Base-by-base conservation (phyloP, 2,329 filamentous ascomycete genomes). In the Talaromyces funiculosus region DNA sequence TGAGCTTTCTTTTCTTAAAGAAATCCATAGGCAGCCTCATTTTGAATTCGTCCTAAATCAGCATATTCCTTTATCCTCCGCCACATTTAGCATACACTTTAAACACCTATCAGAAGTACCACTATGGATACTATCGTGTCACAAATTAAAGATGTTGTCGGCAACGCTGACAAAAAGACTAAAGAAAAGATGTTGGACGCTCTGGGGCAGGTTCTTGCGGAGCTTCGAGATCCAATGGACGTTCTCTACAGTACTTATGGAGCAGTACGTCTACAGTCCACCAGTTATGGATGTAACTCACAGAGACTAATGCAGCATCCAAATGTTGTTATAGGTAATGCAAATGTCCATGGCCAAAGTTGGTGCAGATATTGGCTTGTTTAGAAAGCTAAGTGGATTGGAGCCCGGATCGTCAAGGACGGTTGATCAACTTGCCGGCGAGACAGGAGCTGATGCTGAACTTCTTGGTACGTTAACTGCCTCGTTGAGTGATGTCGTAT, bases 291-390 rank as follows among this genome's bases (percentile, higher is more conserved):
- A 1, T 12, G n/a, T n/a, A n/a, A n/a, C n/a, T 5, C 12, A 20
- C 12, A 8, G 0, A 3, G 16, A 45, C 22, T 49, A 40, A 58
- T n/a, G 1, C 5, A 4, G 12, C 3, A 4, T 9, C 12, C 10
- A 18, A 43, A 40, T 20, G 9, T 31, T 0, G 16, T 20, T 12
- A n/a, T 35, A 69, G 68, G 59, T 65, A 29, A 33, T 67, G 1
- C 60, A 68, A 55, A 47, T 64, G 18, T 47, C 61, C 9, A 31
- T 64, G 2, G 43, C 64, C 16, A 62, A 63, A 26, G 55, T 67
- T 9, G 67, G 61, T 5, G 38, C 64, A 2, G 66, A 69, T n/a
- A 56, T 69, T 4, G 61, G 63, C 6, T 9, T 69, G 10, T 70
- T 70, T 22, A 45, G 43, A 9, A 51, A 47, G 58, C 22, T 57